phyloP scores from a whole-genome alignment of 202 grass and related monocot genomes.

The Carex sylvatica region DNA sequence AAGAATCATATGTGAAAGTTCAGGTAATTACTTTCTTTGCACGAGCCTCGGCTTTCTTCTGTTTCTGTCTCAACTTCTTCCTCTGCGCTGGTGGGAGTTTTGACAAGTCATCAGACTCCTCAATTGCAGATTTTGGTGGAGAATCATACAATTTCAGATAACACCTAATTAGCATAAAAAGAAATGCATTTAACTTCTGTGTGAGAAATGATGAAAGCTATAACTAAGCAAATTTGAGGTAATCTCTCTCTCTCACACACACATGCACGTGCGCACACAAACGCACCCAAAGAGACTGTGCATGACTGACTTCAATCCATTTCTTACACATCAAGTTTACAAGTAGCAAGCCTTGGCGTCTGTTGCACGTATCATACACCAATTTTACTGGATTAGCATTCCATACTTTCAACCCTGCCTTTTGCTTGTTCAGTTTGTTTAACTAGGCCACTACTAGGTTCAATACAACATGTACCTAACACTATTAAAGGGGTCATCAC shows the following conservation, averaged over 20 bases:
- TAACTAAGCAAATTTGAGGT: background rate
- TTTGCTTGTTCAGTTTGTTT: slow-evolving; percentile 5
- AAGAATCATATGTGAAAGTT: background rate
- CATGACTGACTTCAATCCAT: slow-evolving; percentile 29
- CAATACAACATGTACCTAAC: background rate
- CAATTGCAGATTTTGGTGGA: slow-evolving; percentile 68
- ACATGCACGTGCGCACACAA: background rate
- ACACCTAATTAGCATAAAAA: slow-evolving; percentile 50
- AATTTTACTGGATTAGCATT: background rate
- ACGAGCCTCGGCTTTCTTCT: slow-evolving; percentile 97
- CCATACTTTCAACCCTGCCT: background rate
- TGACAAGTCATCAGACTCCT: slow-evolving; percentile 87
- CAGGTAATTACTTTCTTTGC: slow-evolving; percentile 84
- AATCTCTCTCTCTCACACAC: background rate
- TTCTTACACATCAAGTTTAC: slow-evolving; percentile 7
- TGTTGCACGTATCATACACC: background rate
- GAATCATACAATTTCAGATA: slow-evolving; percentile 97
- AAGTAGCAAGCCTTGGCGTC: background rate
- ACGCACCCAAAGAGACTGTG: background rate
- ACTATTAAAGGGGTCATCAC: background rate
- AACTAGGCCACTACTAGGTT: background rate
- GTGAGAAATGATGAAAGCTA: background rate
- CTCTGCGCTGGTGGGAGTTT: slow-evolving; percentile 87
- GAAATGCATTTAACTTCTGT: background rate
- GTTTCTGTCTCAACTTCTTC: slow-evolving; percentile 98